phyloP scores from a whole-genome alignment of 2,329 filamentous ascomycete species.

The Rutstroemia sp. region DNA sequence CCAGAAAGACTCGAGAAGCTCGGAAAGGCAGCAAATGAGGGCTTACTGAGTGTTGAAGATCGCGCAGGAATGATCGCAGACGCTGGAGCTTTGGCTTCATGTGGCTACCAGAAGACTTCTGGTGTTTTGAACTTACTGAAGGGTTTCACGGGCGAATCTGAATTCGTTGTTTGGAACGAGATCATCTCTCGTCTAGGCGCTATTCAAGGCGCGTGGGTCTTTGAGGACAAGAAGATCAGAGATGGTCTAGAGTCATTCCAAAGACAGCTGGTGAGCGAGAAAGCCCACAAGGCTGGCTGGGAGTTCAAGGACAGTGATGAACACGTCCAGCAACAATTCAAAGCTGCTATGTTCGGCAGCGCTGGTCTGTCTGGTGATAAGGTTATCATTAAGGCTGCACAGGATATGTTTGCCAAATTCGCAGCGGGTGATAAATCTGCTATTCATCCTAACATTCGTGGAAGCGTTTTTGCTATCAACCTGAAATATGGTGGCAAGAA shows the following conservation, averaged over 20 bases:
- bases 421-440: slow-evolving; percentile 70
- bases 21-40: slow-evolving; percentile 74
- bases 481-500: slow-evolving; percentile 78
- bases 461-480: slow-evolving; percentile 77
- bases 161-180: slow-evolving; percentile 94
- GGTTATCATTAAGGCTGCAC: slow-evolving; percentile 67
- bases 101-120: slow-evolving; percentile 90
- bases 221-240: slow-evolving; percentile 67
- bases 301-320: slow-evolving; percentile 76
- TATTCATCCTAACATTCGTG: slow-evolving; percentile 85
- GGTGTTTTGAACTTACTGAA: slow-evolving; percentile 79
- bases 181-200: slow-evolving; percentile 70
- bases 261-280: slow-evolving; percentile 65
- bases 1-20: slow-evolving; percentile 81
- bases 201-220: slow-evolving; percentile 82
- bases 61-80: slow-evolving; percentile 92
- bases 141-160: slow-evolving; percentile 74
- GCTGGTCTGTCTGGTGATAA: slow-evolving; percentile 78
- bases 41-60: slow-evolving; percentile 79
- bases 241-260: slow-evolving; percentile 80
- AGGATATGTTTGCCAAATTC: slow-evolving; percentile 87
- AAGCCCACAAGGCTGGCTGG: slow-evolving; percentile 86
- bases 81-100: slow-evolving; percentile 79
- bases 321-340: slow-evolving; percentile 91
- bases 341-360: slow-evolving; percentile 78